Percentiles rank a stretch among this genome's conserved stretches.
These are phyloP conservation scores for Pisolithus tinctorius DNA, from an alignment of 768 basidiomycete species.

Conservation along the genomic window DNA sequence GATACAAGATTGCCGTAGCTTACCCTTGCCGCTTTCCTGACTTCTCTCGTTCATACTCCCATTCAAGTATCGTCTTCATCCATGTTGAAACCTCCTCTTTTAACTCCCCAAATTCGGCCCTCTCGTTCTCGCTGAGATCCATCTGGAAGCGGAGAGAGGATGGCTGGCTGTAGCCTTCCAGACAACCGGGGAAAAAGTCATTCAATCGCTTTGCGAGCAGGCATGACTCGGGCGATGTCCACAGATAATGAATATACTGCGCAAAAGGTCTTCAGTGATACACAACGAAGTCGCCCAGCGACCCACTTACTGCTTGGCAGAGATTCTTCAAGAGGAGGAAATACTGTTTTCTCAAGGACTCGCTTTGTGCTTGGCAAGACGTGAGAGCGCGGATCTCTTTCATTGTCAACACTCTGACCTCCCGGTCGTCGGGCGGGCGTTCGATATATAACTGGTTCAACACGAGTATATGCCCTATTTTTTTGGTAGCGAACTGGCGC, in stretches of 20 bases:
- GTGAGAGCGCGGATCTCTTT: conserved; percentile 11
- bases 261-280: not conserved
- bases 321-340: conserved; percentile 17
- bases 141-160: conserved; percentile 20
- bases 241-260: conserved; percentile 24
- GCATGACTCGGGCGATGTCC: conserved; percentile 22
- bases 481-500: conserved; percentile 13
- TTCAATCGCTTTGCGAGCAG: conserved; percentile 14
- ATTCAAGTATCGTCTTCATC: conserved; percentile 12
- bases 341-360: conserved; percentile 16
- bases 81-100: conserved; percentile 14
- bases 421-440: conserved; percentile 2
- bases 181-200: conserved; percentile 24
- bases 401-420: conserved; percentile 13
- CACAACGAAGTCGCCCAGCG: not conserved
- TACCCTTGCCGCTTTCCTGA: conserved; percentile 6
- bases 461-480: conserved; percentile 14
- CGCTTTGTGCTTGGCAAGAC: conserved; percentile 8
- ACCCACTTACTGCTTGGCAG: conserved; percentile 13
- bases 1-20: not conserved
- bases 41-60: conserved; percentile 14
- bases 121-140: conserved; percentile 18
- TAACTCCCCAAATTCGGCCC: conserved; percentile 9
- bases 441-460: conserved; percentile 21
- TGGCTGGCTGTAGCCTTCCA: conserved; percentile 6